Conservation (phyloP, 2,329 filamentous ascomycete genomes). For the Atkinsonella texensis region DNA sequence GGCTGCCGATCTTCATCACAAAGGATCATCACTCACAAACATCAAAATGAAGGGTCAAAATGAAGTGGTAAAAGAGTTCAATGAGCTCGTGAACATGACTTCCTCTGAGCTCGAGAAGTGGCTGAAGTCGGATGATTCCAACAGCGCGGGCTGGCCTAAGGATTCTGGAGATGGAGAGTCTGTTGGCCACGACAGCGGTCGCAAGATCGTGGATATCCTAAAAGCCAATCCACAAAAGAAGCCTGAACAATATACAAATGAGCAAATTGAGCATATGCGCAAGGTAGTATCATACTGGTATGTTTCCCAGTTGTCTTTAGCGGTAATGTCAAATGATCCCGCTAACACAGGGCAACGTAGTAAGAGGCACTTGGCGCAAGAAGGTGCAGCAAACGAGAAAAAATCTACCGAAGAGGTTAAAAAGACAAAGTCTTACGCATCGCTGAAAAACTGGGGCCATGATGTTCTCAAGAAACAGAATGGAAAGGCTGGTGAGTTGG, state of each 20-base stretch:
- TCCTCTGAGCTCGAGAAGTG: slow-evolving; percentile 47
- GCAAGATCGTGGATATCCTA: slow-evolving; percentile 51
- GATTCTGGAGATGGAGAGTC: slow-evolving; percentile 46
- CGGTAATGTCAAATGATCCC: not conserved
- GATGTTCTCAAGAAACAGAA: slow-evolving; percentile 33
- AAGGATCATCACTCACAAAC: not conserved
- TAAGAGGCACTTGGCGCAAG: slow-evolving; percentile 55
- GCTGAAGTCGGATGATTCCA: slow-evolving; percentile 47
- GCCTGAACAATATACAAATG: slow-evolving; percentile 42
- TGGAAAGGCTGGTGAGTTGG: slow-evolving; percentile 4
- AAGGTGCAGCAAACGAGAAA: slow-evolving; percentile 44
- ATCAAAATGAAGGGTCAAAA: slow-evolving; percentile 14
- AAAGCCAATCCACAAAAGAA: slow-evolving; percentile 48
- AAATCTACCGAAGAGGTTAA: slow-evolving; percentile 33
- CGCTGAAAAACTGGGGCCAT: slow-evolving; percentile 51
- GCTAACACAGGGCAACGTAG: slow-evolving; percentile 10
- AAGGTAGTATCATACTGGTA: slow-evolving; percentile 50
- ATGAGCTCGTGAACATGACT: slow-evolving; percentile 54
- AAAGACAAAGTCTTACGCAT: slow-evolving; percentile 42
- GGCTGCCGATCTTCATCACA: not conserved
- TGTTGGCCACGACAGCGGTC: slow-evolving; percentile 50
- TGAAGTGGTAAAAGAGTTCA: slow-evolving; percentile 43
- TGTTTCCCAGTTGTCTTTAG: slow-evolving; percentile 5
- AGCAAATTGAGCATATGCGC: slow-evolving; percentile 45
- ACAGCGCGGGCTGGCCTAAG: slow-evolving; percentile 47